These are phyloP conservation scores for Rhodotorula graminis DNA, from an alignment of 768 basidiomycete species.

Conservation along the genomic window DNA sequence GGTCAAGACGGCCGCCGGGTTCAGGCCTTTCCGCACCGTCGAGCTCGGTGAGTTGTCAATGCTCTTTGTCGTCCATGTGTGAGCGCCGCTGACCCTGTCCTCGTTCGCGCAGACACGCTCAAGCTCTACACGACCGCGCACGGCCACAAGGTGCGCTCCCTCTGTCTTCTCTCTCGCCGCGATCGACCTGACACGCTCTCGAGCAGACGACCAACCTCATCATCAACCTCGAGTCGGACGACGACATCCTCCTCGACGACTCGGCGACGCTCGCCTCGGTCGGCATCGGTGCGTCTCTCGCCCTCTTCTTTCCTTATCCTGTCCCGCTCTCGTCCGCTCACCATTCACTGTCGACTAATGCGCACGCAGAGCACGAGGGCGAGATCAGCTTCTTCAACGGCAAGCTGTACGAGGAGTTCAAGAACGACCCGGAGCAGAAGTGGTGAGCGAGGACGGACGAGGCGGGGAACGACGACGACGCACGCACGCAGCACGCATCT, in stretches of 20 bases:
- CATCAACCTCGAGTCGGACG: slow-evolving; percentile 91
- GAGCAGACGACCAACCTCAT: slow-evolving; percentile 88
- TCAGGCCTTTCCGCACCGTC: slow-evolving; percentile 80
- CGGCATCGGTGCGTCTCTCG: slow-evolving; percentile 62
- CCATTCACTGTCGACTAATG: not conserved
- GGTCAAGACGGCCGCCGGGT: slow-evolving; percentile 66
- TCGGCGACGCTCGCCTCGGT: slow-evolving; percentile 60
- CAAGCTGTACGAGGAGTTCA: slow-evolving; percentile 72
- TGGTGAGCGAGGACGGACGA: slow-evolving; percentile 24
- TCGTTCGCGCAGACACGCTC: slow-evolving; percentile 63
- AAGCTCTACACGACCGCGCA: slow-evolving; percentile 94
- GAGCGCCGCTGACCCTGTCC: not conserved
- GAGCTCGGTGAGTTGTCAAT: slow-evolving; percentile 57
- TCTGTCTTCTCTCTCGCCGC: slow-evolving; percentile 1
- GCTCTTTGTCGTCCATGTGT: too few relatives aligned
- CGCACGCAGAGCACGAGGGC: slow-evolving; percentile 77
- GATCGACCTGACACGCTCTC: not conserved
- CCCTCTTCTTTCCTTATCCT: not conserved
- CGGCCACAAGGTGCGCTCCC: slow-evolving; percentile 69
- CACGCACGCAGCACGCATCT: not conserved
- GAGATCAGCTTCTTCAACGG: slow-evolving; percentile 88
- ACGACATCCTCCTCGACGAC: slow-evolving; percentile 76
- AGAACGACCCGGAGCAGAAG: slow-evolving; percentile 64
- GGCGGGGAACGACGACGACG: too few relatives aligned
- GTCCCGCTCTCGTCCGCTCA: too few relatives aligned